Evolutionary conservation across 345 rosid species (phyloP).

Genomic region (Aquilaria malaccensis): DNA sequence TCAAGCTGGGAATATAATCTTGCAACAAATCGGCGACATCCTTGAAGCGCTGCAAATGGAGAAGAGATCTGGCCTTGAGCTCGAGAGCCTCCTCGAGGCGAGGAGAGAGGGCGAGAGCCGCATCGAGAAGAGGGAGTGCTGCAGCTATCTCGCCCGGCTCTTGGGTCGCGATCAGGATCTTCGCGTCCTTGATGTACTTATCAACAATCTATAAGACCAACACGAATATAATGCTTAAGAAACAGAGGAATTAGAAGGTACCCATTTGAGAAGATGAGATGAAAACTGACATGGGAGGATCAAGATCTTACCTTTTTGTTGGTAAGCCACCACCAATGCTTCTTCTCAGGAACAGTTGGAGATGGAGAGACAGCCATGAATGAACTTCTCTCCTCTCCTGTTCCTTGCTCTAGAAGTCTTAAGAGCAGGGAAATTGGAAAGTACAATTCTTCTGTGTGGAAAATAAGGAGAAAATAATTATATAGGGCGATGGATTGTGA

Average conservation of each 20-base stretch:
- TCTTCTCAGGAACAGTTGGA: slow-evolving; percentile 23
- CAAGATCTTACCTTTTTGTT: slow-evolving; percentile 51
- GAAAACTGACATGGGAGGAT: not conserved
- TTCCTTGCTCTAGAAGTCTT: slow-evolving; percentile 13
- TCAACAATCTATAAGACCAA: slow-evolving; percentile 50
- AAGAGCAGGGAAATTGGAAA: slow-evolving; percentile 13
- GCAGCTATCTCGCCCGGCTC: slow-evolving; percentile 52
- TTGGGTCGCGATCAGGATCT: slow-evolving; percentile 52
- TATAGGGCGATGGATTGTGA: slow-evolving; percentile 15
- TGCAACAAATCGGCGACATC: slow-evolving; percentile 80
- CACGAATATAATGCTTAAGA: not conserved
- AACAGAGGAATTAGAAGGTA: too few species aligned
- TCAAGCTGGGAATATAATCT: slow-evolving; percentile 71
- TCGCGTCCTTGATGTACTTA: slow-evolving; percentile 71
- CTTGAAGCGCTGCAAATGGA: slow-evolving; percentile 50
- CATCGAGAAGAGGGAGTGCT: slow-evolving; percentile 67
- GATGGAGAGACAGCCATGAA: slow-evolving; percentile 37
- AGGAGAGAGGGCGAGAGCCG: slow-evolving; percentile 65
- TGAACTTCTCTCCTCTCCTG: slow-evolving; percentile 5
- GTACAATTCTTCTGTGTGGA: slow-evolving; percentile 1
- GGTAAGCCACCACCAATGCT: slow-evolving; percentile 83
- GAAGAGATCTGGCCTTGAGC: slow-evolving; percentile 62
- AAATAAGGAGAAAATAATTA: slow-evolving; percentile 26
- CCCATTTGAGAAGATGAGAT: not conserved
- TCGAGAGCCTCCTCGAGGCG: slow-evolving; percentile 65